Evolutionary conservation across 805 yeast genomes (phyloP).

Genomic region (Candida saitoana): DNA sequence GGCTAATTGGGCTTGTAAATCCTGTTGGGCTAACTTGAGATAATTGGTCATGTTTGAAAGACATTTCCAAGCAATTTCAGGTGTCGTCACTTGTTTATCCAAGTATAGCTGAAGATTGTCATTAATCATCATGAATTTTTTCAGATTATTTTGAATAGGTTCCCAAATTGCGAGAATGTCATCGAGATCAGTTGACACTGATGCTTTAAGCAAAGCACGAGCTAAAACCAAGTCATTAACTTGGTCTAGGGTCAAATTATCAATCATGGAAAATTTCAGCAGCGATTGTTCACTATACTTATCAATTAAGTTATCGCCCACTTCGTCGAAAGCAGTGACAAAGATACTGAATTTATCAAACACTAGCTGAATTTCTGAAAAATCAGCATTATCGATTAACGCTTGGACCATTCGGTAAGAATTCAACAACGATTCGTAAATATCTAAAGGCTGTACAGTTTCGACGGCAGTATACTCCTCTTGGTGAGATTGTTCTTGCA

Average conservation of each 20-base stretch:
- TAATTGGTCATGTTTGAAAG: slow-evolving; percentile 33
- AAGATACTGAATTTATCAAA: slow-evolving; percentile 13
- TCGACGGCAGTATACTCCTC: slow-evolving; percentile 18
- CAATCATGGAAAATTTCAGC: slow-evolving; percentile 19
- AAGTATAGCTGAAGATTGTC: slow-evolving; percentile 43
- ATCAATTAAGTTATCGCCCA: slow-evolving; percentile 16
- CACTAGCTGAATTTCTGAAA: slow-evolving; percentile 11
- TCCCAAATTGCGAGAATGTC: slow-evolving; percentile 33
- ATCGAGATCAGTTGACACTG: slow-evolving; percentile 22
- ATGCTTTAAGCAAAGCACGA: slow-evolving; percentile 23
- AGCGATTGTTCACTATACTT: slow-evolving; percentile 15
- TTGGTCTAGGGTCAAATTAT: slow-evolving; percentile 24
- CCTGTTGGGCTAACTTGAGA: slow-evolving; percentile 38
- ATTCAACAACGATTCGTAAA: slow-evolving; percentile 30
- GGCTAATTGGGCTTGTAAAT: slow-evolving; percentile 19
- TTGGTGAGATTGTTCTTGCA: slow-evolving; percentile 2
- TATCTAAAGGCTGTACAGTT: slow-evolving; percentile 32
- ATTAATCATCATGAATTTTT: slow-evolving; percentile 38
- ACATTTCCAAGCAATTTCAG: slow-evolving; percentile 32
- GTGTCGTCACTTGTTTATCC: slow-evolving; percentile 28
- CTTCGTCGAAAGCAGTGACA: slow-evolving; percentile 14
- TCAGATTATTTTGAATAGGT: slow-evolving; percentile 26
- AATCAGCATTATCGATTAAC: slow-evolving; percentile 22
- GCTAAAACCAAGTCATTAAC: slow-evolving; percentile 29
- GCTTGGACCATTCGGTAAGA: slow-evolving; percentile 27